These are phyloP conservation scores for Golovinomyces cichoracearum DNA, from an alignment of 2,329 filamentous ascomycete species.

Conservation along the genomic window DNA sequence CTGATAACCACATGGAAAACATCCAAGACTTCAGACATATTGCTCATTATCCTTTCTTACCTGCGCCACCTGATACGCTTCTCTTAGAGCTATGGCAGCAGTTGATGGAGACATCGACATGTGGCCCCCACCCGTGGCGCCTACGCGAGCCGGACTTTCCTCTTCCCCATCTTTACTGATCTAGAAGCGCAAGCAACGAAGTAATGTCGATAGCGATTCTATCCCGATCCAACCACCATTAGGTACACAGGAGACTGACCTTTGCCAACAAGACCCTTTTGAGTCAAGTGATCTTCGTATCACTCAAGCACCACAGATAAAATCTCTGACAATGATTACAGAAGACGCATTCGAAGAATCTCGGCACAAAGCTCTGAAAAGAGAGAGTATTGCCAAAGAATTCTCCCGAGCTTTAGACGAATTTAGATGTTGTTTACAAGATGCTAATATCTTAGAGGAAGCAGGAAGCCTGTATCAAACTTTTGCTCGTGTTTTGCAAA, in stretches of 20 bases:
- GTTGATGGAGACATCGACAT: background rate
- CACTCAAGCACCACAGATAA: background rate
- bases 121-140: background rate
- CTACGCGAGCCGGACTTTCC: background rate
- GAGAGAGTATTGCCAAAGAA: background rate
- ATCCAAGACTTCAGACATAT: no score
- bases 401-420: background rate
- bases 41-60: no score
- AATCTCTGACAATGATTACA: background rate
- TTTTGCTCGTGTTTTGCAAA: background rate
- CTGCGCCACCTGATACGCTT: no score
- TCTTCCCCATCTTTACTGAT: background rate
- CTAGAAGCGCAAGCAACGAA: no score
- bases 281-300: background rate
- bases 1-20: no score
- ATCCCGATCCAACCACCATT: background rate
- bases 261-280: background rate
- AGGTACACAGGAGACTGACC: background rate
- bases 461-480: background rate
- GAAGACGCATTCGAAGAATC: background rate
- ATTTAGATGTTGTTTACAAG: background rate
- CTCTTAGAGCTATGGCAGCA: background rate
- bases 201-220: background rate
- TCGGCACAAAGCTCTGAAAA: background rate
- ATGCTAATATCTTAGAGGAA: background rate